Evolutionary conservation across 2,329 filamentous ascomycete genomes (phyloP), one percentile per base, ranked within the genome.

Genomic region (Phaeosphaeria sp.): DNA sequence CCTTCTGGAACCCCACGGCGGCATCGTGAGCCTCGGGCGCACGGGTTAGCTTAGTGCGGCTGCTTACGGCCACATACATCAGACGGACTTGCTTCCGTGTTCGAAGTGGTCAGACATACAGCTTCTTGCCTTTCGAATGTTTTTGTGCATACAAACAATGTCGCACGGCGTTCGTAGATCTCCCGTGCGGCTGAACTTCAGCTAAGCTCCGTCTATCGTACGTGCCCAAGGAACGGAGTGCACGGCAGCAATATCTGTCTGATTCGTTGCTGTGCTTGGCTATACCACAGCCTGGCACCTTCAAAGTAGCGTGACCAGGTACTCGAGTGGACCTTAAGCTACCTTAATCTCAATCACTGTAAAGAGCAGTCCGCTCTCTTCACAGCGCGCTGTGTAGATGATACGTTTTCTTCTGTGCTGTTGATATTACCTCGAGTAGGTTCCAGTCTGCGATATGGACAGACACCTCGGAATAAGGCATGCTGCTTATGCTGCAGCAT

Each of bases 121-220:
- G n/a, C 17, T 21, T 9, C 10, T 20, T 50, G 10, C 22, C 18
- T 39, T 15, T 22, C n/a, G 41, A 33, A 23, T 17, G 18, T n/a
- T 15, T 33, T 55, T 50, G n/a, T 20, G 20, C 30, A 48, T 41
- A 41, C 42, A 18, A 17, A 42, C 54, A 62, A 52, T 57, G 54
- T 58, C 39, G 49, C 50, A 59, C 57, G 36, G 50, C 55, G 21
- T 48, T 30, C 39, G 64, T 47, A 63, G 52, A 69, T 69, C 67
- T 67, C 65, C 68, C 63, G 62, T 59, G 56, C 48, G 52, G 58
- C 60, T 53, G 50, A 52, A 49, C 20, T 51, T 50, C 20, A 54
- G 47, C 33, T 33, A 41, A n/a, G 43, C 51, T 48, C 39, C 56
- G 48, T 53, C 56, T 56, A 47, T 58, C 57, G 61, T 52, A 53